Evolutionary conservation across 495 filamentous ascomycete species (phyloP).

Genomic region (Penicillium atrosanguineum): DNA sequence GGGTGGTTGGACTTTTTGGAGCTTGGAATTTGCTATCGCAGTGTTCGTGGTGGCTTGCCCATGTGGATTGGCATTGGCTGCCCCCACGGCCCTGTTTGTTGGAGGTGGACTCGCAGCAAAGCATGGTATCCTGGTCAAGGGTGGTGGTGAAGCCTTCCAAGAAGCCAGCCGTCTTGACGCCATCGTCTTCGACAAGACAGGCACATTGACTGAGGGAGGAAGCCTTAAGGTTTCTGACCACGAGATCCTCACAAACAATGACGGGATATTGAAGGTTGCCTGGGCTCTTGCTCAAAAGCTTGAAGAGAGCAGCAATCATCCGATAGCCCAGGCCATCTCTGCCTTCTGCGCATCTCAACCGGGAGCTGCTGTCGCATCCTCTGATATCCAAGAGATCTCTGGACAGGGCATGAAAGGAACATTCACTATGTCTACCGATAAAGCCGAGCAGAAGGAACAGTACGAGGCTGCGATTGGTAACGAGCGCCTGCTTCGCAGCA

Average conservation of each 20-base stretch:
- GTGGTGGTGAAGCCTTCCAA: slow-evolving; percentile 95
- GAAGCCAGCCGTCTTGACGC: slow-evolving; percentile 83
- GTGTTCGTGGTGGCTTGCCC: slow-evolving; percentile 96
- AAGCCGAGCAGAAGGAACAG: slow-evolving; percentile 8
- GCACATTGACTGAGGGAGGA: slow-evolving; percentile 83
- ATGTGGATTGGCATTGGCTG: slow-evolving; percentile 87
- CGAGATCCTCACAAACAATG: slow-evolving; percentile 48
- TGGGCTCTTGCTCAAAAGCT: slow-evolving; percentile 60
- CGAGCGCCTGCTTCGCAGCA: slow-evolving; percentile 62
- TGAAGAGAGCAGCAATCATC: slow-evolving; percentile 84
- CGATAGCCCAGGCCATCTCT: slow-evolving; percentile 80
- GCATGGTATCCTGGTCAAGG: slow-evolving; percentile 87
- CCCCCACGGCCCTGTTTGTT: slow-evolving; percentile 91
- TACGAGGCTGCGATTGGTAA: slow-evolving; percentile 82
- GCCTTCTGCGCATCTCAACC: slow-evolving; percentile 56
- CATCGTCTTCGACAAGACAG: slow-evolving; percentile 96
- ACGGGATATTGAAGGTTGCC: slow-evolving; percentile 33
- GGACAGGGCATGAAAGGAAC: slow-evolving; percentile 78
- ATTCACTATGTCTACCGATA: slow-evolving; percentile 46
- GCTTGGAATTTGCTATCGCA: slow-evolving; percentile 86
- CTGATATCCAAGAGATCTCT: slow-evolving; percentile 67
- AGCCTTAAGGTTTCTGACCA: slow-evolving; percentile 76
- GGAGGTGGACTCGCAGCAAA: slow-evolving; percentile 85
- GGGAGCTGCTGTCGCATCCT: slow-evolving; percentile 30
- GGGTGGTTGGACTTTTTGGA: slow-evolving; percentile 84